Conservation (phyloP, 768 basidiomycete genomes). For the Mycena polygramma region DNA sequence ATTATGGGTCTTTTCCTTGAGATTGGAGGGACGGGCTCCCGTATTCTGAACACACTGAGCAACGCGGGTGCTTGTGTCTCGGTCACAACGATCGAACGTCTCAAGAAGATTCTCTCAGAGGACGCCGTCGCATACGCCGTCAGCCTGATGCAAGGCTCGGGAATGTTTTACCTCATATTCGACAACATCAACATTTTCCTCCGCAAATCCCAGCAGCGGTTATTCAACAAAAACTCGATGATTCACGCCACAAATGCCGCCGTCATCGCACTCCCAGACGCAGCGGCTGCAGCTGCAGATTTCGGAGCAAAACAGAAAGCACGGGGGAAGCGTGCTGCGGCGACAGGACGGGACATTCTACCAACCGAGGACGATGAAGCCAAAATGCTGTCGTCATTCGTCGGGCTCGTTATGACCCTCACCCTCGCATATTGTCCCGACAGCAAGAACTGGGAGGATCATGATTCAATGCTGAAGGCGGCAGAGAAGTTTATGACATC, state of each 20-base stretch:
- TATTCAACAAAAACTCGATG: no score
- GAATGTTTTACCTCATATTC: slow-evolving; percentile 35
- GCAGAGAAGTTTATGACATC: slow-evolving; percentile 28
- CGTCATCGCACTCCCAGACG: no score
- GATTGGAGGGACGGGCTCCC: no score
- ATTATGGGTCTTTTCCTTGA: no score
- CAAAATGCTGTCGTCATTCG: slow-evolving; percentile 21
- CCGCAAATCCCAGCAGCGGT: slow-evolving; percentile 44
- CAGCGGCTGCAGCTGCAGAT: slow-evolving; percentile 16
- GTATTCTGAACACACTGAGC: no score
- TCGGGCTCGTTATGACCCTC: slow-evolving; percentile 29
- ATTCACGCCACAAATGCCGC: no score
- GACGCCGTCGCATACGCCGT: no score
- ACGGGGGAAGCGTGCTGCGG: slow-evolving; percentile 37
- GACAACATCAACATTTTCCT: slow-evolving; percentile 51
- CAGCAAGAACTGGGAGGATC: slow-evolving; percentile 32
- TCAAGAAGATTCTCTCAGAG: no score
- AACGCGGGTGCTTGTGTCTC: no score
- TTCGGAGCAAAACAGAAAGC: slow-evolving; percentile 30
- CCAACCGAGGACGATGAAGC: slow-evolving; percentile 38
- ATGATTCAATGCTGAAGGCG: slow-evolving; percentile 20
- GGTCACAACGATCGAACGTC: no score
- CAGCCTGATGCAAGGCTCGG: no score
- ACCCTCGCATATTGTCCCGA: slow-evolving; percentile 37
- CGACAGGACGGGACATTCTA: slow-evolving; percentile 39